These are phyloP conservation scores for Diaporthe aspalathi DNA, from an alignment of 2,329 filamentous ascomycete genomes.

Conservation along the genomic window DNA sequence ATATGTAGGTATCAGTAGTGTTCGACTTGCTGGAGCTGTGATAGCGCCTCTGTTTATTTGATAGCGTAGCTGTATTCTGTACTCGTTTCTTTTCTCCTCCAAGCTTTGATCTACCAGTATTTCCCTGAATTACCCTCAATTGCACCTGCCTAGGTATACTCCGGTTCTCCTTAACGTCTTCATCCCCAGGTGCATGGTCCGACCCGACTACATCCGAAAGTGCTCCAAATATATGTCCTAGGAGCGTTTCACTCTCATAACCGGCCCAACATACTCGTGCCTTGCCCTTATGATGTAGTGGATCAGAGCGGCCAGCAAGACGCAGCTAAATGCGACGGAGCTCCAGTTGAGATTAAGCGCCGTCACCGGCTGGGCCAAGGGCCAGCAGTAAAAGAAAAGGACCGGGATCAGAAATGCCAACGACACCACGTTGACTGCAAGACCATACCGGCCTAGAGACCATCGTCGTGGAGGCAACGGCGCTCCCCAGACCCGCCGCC, in stretches of 20 bases:
- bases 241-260: constrained; percentile 5
- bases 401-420: background rate
- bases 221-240: background rate
- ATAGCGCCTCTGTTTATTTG: too few relatives aligned
- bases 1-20: too few relatives aligned
- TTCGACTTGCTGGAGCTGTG: too few relatives aligned
- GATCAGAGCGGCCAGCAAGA: background rate
- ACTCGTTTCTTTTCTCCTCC: too few relatives aligned
- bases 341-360: constrained; percentile 20
- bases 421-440: background rate
- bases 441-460: background rate
- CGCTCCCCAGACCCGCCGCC: background rate
- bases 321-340: background rate
- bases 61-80: too few relatives aligned
- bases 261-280: constrained; percentile 12
- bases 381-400: constrained; percentile 17
- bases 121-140: too few relatives aligned
- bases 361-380: background rate
- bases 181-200: too few relatives aligned
- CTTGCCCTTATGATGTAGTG: constrained; percentile 4
- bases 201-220: too few relatives aligned
- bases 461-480: background rate
- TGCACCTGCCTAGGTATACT: too few relatives aligned
- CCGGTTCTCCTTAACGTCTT: too few relatives aligned
- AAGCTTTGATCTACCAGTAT: background rate